Evolutionary conservation across 2,329 filamentous ascomycete species (phyloP).

Genomic region (Plectosphaerella sp.): DNA sequence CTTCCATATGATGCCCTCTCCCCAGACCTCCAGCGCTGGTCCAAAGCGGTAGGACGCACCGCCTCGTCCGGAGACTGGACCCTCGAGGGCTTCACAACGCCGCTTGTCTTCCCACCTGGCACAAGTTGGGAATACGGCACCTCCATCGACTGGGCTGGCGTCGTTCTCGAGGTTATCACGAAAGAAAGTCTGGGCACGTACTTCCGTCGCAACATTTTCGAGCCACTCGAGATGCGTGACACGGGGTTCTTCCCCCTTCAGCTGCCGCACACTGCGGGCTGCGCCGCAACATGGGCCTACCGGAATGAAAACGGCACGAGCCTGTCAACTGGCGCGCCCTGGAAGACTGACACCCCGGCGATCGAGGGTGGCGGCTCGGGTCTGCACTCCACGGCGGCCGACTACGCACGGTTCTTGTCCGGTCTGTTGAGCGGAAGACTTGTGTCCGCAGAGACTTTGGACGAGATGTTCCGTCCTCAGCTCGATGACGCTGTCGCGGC

Average conservation of each 20-base stretch:
- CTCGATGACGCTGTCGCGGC: constrained; percentile 24
- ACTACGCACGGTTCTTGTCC: constrained; percentile 31
- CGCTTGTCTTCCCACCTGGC: constrained; percentile 39
- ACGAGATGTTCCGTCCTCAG: constrained; percentile 35
- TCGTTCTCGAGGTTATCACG: constrained; percentile 35
- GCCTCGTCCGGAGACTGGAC: constrained; percentile 24
- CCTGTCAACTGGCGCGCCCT: constrained; percentile 13
- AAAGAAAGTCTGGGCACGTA: constrained; percentile 29
- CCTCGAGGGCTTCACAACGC: constrained; percentile 33
- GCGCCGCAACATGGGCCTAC: constrained; percentile 14
- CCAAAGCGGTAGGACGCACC: constrained; percentile 24
- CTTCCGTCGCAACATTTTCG: constrained; percentile 30
- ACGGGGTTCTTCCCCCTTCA: constrained; percentile 29
- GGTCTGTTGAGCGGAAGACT: constrained; percentile 25
- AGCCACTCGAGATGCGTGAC: constrained; percentile 27
- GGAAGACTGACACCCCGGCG: constrained; percentile 21
- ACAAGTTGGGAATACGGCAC: constrained; percentile 45
- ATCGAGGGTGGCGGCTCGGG: constrained; percentile 39
- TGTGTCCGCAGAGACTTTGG: constrained; percentile 21
- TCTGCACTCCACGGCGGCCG: constrained; percentile 33
- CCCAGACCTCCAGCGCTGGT: constrained; percentile 34
- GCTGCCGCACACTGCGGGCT: constrained; percentile 18
- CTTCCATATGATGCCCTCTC: constrained; percentile 37
- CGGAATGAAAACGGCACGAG: constrained; percentile 13
- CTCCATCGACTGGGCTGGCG: constrained; percentile 41